Evolutionary conservation across 2,329 filamentous ascomycete species (phyloP).

Genomic region (Aspergillus sp.): DNA sequence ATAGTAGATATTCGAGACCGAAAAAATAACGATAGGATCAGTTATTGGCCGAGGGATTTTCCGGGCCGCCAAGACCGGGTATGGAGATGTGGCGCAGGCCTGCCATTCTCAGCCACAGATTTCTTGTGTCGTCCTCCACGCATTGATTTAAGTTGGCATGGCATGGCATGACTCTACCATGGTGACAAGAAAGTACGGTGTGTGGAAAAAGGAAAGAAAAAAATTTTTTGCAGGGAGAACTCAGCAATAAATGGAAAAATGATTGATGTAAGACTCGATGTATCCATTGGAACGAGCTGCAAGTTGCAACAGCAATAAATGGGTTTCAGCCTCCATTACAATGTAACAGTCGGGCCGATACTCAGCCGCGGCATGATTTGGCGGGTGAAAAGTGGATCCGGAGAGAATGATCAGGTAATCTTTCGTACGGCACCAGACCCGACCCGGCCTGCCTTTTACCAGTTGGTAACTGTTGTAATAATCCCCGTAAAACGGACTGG

Average conservation of each 20-base stretch:
- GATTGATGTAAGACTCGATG: neutral
- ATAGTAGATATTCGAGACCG: neutral
- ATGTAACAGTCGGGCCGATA: neutral
- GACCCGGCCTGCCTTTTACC: too few relatives aligned
- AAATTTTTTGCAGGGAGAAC: too few relatives aligned
- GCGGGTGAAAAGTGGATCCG: neutral
- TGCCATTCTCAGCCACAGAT: neutral
- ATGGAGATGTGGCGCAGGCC: constrained; percentile 5
- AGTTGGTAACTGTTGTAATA: too few relatives aligned
- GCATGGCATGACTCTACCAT: too few relatives aligned
- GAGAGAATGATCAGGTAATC: neutral
- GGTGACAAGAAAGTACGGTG: too few relatives aligned
- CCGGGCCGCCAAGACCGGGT: constrained; percentile 15
- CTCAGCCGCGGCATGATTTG: neutral
- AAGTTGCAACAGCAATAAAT: neutral
- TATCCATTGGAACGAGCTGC: neutral
- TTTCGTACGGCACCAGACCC: neutral
- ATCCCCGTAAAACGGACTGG: too few relatives aligned
- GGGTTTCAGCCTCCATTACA: neutral
- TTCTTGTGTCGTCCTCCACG: too few relatives aligned
- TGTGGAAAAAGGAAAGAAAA: too few relatives aligned
- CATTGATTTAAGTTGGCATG: too few relatives aligned
- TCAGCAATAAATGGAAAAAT: neutral
- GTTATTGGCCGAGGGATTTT: constrained; percentile 14
- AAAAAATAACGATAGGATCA: neutral